Percentiles rank a stretch among this genome's conserved stretches.
Conservation (phyloP, 164 flowering plant species). For the Berberis vulgaris region DNA sequence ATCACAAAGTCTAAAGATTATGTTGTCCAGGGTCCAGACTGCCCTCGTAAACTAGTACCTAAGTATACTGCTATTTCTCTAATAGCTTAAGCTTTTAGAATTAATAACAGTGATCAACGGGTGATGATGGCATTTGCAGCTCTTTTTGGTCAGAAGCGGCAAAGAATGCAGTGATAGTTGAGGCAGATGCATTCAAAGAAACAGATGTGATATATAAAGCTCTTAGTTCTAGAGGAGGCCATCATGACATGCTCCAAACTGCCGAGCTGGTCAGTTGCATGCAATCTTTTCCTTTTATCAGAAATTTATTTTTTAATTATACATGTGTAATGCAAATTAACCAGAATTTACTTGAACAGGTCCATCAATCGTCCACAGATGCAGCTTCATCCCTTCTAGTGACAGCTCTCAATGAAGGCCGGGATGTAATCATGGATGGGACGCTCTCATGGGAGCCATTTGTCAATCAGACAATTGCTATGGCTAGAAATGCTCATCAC, state of each 20-base stretch:
- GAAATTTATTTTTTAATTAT: too few species aligned
- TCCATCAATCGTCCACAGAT: conserved; percentile 86
- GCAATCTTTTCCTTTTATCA: too few species aligned
- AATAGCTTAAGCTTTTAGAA: too few species aligned
- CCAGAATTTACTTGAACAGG: conserved; percentile 29
- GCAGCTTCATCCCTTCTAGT: conserved; percentile 93
- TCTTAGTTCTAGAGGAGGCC: conserved; percentile 67
- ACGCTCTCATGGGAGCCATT: conserved; percentile 89
- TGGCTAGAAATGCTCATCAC: conserved; percentile 78
- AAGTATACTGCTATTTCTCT: too few species aligned
- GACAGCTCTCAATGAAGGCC: conserved; percentile 86
- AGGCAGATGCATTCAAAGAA: conserved; percentile 97
- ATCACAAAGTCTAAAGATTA: too few species aligned
- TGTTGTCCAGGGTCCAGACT: too few species aligned
- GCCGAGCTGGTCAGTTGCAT: conserved; percentile 55
- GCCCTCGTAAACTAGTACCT: too few species aligned
- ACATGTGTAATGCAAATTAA: too few species aligned
- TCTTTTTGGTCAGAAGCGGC: conserved; percentile 77
- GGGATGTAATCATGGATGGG: conserved; percentile 95
- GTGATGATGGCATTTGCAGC: conserved; percentile 24
- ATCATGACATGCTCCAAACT: conserved; percentile 92
- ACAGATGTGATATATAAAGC: conserved; percentile 83
- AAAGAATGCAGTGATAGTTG: conserved; percentile 70
- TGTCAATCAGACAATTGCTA: conserved; percentile 71
- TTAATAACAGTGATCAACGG: too few species aligned